Evolutionary conservation across 1,139 yeast species (phyloP), one percentile per base, ranked within the genome.

Genomic region (Protomyces gravidus): DNA sequence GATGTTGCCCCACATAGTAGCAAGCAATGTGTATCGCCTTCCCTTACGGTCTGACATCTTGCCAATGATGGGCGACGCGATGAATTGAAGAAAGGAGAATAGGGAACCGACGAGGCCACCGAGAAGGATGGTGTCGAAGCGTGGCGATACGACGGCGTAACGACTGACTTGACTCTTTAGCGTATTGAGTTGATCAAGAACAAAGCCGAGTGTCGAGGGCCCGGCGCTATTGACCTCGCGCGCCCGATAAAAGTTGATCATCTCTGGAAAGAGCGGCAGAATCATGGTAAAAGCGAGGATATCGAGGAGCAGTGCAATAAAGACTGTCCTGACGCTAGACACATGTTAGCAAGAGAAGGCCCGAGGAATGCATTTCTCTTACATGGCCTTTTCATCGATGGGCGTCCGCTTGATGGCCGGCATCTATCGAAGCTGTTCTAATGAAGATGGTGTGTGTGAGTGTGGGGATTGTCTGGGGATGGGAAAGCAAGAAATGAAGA

Each of bases 101-200:
- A 55, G 60, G 7, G 55, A 49, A 7, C 60, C 60, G 19, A 55
- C 60, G 33, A 55, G 49, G 26, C 60, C 60, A 7, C 60, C 60
- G 50, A 55, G 55, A 11, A 55, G 36, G 26, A 55, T 36, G 4
- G 60, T 55, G 45, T 55, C 60, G 45, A 48, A 55, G 7, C 55
- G 50, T 36, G 50, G 51, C 36, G 46, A 32, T 19, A 53, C 58
- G 13, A 53, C 55, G 33, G 53, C 60, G 28, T 55, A 45, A 32
- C 40, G 40, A 15, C 49, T 46, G 23, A 50, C 53, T 17, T 48
- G 55, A 7, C 33, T 30, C 33, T 55, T 55, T 25, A 55, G 60
- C 11, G 48, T 17, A 25, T 55, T 55, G 27, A 55, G 55, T 27
- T 49, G 36, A n/a, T 40, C 23, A 25, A 55, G 49, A n/a, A 55